Conservation (phyloP, 2,329 filamentous ascomycete species). For the Fusarium piperis region DNA sequence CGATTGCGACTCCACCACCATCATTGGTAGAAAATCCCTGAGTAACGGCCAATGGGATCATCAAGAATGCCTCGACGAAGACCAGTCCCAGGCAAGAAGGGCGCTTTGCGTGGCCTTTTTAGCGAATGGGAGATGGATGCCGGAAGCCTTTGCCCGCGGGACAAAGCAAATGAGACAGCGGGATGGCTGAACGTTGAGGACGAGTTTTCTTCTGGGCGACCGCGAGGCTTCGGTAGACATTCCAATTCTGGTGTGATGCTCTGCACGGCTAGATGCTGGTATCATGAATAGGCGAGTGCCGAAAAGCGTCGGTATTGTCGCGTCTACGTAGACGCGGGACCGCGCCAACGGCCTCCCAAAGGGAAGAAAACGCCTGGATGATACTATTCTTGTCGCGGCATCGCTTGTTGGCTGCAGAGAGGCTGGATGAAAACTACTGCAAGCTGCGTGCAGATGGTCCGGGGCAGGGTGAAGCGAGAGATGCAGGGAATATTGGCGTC, state of each 20-base stretch:
- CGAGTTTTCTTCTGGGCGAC: background rate
- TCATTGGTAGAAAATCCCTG: constrained; percentile 40
- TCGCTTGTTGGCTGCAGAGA: constrained; percentile 23
- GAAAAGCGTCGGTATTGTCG: constrained; percentile 1
- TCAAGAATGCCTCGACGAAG: constrained; percentile 11
- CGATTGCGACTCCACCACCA: constrained; percentile 6
- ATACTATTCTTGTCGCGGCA: constrained; percentile 36
- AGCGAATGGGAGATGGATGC: constrained; percentile 35
- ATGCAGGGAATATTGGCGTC: constrained; percentile 10
- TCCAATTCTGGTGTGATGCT: background rate
- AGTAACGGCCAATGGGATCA: constrained; percentile 31
- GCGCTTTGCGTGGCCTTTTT: constrained; percentile 33
- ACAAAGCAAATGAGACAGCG: constrained; percentile 27
- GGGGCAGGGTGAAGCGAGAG: constrained; percentile 20
- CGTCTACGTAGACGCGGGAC: constrained; percentile 33
- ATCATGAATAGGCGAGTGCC: background rate
- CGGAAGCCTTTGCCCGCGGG: constrained; percentile 1
- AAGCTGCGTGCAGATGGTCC: constrained; percentile 24
- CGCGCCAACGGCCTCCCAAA: constrained; percentile 13
- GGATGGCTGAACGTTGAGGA: background rate
- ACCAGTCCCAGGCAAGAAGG: constrained; percentile 24
- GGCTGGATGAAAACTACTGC: constrained; percentile 18
- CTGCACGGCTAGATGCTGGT: background rate
- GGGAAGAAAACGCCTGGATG: constrained; percentile 9
- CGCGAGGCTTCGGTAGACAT: background rate